These are phyloP conservation scores for Ulota crispa DNA, from an alignment of 225 moss, liverwort and hornwort species.

Conservation along the genomic window DNA sequence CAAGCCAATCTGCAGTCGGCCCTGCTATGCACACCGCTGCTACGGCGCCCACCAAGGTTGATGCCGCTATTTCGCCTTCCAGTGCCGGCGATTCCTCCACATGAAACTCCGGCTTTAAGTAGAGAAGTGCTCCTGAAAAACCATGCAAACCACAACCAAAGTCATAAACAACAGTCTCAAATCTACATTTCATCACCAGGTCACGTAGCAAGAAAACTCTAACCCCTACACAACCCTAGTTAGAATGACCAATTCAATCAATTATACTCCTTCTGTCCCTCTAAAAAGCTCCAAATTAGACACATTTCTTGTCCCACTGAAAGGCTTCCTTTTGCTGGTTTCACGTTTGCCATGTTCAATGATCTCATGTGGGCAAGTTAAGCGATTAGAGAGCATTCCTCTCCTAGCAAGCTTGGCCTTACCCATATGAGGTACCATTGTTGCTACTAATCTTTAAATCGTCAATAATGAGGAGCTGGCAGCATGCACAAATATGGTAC, in stretches of 20 bases:
- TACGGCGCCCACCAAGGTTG: constrained; percentile 85
- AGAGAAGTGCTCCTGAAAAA: constrained; percentile 84
- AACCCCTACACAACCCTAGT: not conserved
- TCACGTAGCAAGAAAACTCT: not conserved
- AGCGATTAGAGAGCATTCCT: too few relatives aligned
- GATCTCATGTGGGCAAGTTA: too few relatives aligned
- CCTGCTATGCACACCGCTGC: constrained; percentile 70
- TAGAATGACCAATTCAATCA: not conserved
- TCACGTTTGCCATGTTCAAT: too few relatives aligned
- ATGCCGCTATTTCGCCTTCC: constrained; percentile 86
- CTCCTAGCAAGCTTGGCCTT: too few relatives aligned
- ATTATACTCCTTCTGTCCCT: not conserved
- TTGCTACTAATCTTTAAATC: too few relatives aligned
- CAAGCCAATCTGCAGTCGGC: constrained; percentile 89
- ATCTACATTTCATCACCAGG: too few relatives aligned
- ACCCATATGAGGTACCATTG: too few relatives aligned
- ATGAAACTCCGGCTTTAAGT: constrained; percentile 78
- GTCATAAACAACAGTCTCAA: not conserved
- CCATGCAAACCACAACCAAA: not conserved
- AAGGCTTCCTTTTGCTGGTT: too few relatives aligned
- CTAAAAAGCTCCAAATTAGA: too few relatives aligned
- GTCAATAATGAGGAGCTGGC: too few relatives aligned
- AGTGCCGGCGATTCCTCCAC: constrained; percentile 81
- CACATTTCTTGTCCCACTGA: too few relatives aligned
- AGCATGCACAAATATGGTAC: too few relatives aligned